Evolutionary conservation across 2,329 filamentous ascomycete genomes (phyloP), one percentile per base, ranked within the genome.

Genomic region (Fusarium tanahbumbuense): DNA sequence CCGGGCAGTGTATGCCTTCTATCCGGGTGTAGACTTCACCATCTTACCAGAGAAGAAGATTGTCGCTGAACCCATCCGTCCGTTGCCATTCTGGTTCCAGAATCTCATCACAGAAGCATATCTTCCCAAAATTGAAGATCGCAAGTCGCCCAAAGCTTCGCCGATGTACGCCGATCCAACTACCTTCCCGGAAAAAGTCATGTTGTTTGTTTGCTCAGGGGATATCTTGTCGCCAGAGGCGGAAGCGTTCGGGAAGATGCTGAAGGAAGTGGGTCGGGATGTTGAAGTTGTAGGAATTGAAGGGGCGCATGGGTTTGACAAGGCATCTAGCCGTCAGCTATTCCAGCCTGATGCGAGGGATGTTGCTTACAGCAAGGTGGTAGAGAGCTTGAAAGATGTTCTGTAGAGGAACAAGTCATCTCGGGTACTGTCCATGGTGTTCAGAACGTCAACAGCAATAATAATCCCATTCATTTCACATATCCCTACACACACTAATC

Each of bases 1-100:
- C 64, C 81, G 80, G 45, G 85, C 85, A 9, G 80, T 86, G 63
- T 83, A 86, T 58, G 76, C 81, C 47, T 84, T 82, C 77, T 88
- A 80, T 30, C 76, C 82, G 0, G 75, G 78, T 0, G 75, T 75
- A 4, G 77, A 82, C 48, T 62, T 82, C 22, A 70, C 65, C 2
- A 71, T 75, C 10, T 58, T 73, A 8, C 76, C 80, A 0, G 73
- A 73, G 15, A 37, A 62, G 2, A 81, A 79, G 50, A 64, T 42
- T 0, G 71, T 80, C 1, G 76, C 78, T 0, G 73, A 78, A 8
- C 69, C 73, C 1, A 67, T 72, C 20, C 32, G 18, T 1, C 61
- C 68, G 0, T 6, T 72, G 13, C 69, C 69, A 0, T 25, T 53
- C 2, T 34, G n/a, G 4, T 57, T 55, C 1, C 61, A 64, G 32